These are phyloP conservation scores for Dothideomycetes sp. DNA, from an alignment of 2,329 filamentous ascomycete genomes.

Conservation along the genomic window DNA sequence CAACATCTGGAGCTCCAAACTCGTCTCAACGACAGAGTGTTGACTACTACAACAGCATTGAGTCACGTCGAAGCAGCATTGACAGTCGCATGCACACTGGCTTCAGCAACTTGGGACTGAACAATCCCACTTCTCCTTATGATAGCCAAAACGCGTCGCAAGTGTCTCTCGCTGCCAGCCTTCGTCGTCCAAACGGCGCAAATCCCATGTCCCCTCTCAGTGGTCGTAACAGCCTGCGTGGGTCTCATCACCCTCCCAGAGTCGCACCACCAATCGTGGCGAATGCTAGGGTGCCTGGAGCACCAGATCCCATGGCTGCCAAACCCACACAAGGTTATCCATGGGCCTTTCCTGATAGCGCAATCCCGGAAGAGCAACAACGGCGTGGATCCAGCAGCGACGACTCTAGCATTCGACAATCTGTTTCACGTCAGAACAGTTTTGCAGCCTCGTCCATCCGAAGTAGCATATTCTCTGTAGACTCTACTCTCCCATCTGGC, in stretches of 20 bases:
- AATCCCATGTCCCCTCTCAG: conserved; percentile 35
- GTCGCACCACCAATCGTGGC: conserved; percentile 69
- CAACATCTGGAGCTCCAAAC: conserved; percentile 10
- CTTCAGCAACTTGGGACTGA: conserved; percentile 57
- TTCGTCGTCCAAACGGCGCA: conserved; percentile 42
- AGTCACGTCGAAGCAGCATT: conserved; percentile 64
- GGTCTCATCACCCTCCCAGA: conserved; percentile 37
- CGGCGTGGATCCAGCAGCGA: conserved; percentile 37
- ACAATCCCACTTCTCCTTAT: conserved; percentile 52
- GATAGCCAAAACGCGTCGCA: conserved; percentile 68
- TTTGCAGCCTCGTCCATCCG: conserved; percentile 66
- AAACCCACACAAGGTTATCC: conserved; percentile 74
- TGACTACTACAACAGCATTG: conserved; percentile 38
- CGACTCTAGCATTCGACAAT: conserved; percentile 32
- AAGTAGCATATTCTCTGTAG: conserved; percentile 67
- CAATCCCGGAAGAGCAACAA: conserved; percentile 35
- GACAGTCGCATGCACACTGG: conserved; percentile 67
- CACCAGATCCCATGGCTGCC: conserved; percentile 54
- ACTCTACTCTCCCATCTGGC: conserved; percentile 59
- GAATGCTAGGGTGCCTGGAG: conserved; percentile 49
- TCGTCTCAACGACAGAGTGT: conserved; percentile 19
- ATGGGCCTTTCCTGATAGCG: conserved; percentile 65
- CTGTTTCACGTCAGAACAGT: conserved; percentile 61
- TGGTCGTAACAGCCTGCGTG: conserved; percentile 20
- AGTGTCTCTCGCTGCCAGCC: conserved; percentile 59